Evolutionary conservation across 768 basidiomycete genomes (phyloP), one percentile per base, ranked within the genome.

Genomic region (Trametes cinnabarina): DNA sequence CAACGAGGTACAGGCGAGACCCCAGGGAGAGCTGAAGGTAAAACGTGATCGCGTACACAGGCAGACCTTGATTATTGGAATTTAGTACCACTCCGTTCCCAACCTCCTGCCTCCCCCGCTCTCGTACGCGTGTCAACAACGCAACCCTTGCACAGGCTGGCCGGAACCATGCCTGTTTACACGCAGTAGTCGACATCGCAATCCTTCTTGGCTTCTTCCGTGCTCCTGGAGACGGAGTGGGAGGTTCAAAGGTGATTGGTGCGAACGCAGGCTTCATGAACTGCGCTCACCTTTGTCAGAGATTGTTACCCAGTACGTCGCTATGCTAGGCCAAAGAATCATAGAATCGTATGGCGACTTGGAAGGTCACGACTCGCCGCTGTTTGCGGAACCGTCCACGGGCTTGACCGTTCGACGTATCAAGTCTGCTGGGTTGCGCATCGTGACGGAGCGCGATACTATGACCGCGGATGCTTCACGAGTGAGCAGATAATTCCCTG

Each of bases 371-470:
- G 25, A 34, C 23, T 32, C 56, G 20, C 25, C n/a, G 15, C 17
- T 53, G 5, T 43, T 25, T 4, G 20, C 47, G 30, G 57, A 57
- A 14, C 52, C 52, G 22, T 43, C 41, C 14, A 49, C 50, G 4
- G 56, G 63, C 19, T 53, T 64, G 8, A 39, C 59, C 28, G 42
- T 64, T 15, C 50, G 63, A 22, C 51, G 56, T 17, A 32, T 54
- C 40, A 60, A 60, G 47, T 58, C 63, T 6, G 48, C 61, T 9
- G 57, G 60, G 2, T 44, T 65, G 34, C 56, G 61, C 20, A 60
- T 65, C 39, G 51, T 62, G 47, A 64, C 63, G 3, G 60, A 61
- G 55, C 48, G 44, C 46, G 47, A 62, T 23, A 43, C 47, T 32
- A 30, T 47, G 14, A 53, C 51, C 17, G 26, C 47, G 17, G 47